phyloP scores from a whole-genome alignment of 768 basidiomycete genomes.

The Tricholomella constricta region DNA sequence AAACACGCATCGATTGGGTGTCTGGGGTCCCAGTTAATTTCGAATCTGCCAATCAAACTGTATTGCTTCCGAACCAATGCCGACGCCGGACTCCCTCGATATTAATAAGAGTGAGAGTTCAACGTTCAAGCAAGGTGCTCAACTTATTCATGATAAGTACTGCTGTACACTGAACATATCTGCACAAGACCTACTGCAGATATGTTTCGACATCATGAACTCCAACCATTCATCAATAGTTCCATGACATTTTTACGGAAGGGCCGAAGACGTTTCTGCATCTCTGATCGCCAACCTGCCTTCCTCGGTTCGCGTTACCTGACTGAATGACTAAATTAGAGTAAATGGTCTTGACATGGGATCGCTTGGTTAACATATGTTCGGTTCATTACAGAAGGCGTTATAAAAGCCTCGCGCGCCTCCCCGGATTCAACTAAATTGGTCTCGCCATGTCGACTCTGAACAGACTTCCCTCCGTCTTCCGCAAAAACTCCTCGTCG shows the following conservation, averaged over 20 bases:
- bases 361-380: not conserved
- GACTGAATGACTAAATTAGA: not conserved
- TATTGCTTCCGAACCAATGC: not conserved
- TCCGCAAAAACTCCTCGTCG: constrained; percentile 16
- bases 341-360: constrained; percentile 1
- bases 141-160: too few relatives aligned
- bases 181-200: not conserved
- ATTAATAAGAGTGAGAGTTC: too few relatives aligned
- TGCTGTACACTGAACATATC: too few relatives aligned
- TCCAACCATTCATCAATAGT: constrained; percentile 3
- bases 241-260: not conserved
- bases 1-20: not conserved
- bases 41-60: too few relatives aligned
- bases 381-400: not conserved
- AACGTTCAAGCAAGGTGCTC: too few relatives aligned
- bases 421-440: not conserved
- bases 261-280: not conserved
- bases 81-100: too few relatives aligned
- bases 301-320: constrained; percentile 10
- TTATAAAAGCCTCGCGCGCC: constrained; percentile 4
- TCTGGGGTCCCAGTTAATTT: not conserved
- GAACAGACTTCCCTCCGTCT: constrained; percentile 24
- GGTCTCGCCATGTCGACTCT: constrained; percentile 16
- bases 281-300: constrained; percentile 1
- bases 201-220: not conserved